These are phyloP conservation scores for Brasilioporus rufonigricans DNA, from an alignment of 768 basidiomycete species.

Conservation along the genomic window DNA sequence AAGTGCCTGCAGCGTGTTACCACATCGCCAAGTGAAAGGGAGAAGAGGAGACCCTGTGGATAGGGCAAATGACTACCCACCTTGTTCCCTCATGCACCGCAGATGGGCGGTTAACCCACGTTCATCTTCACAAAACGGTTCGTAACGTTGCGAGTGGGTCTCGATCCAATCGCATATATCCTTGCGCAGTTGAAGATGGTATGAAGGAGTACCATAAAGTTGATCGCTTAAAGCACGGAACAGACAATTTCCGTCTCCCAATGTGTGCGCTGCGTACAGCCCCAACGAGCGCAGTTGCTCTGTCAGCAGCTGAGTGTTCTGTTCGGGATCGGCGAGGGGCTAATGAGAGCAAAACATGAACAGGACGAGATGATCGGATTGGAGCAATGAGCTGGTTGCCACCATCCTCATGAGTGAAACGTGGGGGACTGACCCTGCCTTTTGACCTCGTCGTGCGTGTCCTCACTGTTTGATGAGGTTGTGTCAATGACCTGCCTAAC, in stretches of 20 bases:
- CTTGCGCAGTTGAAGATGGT: constrained; percentile 64
- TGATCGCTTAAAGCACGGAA: constrained; percentile 91
- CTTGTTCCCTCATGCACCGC: constrained; percentile 74
- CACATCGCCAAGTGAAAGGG: constrained; percentile 6
- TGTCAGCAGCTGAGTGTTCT: constrained; percentile 64
- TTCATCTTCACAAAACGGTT: constrained; percentile 85
- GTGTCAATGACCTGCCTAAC: constrained; percentile 26
- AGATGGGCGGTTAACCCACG: constrained; percentile 73
- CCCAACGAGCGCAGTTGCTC: constrained; percentile 75
- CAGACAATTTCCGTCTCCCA: constrained; percentile 92
- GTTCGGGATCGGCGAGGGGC: constrained; percentile 56
- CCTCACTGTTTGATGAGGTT: constrained; percentile 41
- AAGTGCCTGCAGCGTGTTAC: constrained; percentile 56
- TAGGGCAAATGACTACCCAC: constrained; percentile 32
- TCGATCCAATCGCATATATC: constrained; percentile 86
- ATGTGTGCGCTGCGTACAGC: constrained; percentile 81
- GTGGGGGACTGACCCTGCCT: constrained; percentile 47
- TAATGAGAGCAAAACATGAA: constrained; percentile 10
- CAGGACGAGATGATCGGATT: constrained; percentile 11
- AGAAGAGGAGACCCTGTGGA: constrained; percentile 9
- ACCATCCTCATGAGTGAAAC: constrained; percentile 18
- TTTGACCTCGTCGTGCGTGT: constrained; percentile 59
- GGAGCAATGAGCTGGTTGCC: constrained; percentile 16
- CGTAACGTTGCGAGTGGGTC: constrained; percentile 66
- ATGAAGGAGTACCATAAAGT: constrained; percentile 69